Base-by-base conservation (phyloP, 148 eudicot genomes). In the Beta vulgaris region DNA sequence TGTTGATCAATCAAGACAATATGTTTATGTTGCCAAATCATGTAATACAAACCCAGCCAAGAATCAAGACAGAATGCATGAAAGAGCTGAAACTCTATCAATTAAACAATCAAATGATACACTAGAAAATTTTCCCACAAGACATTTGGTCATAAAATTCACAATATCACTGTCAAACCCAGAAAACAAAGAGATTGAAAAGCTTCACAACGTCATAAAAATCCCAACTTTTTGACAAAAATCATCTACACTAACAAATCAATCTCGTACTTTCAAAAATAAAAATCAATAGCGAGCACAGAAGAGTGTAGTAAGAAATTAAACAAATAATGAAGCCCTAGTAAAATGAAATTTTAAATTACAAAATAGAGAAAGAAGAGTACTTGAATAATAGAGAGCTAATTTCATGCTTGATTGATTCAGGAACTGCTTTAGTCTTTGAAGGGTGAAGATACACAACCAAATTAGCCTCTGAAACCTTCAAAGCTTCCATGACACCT, bases 311-410 rank as follows among this genome's bases (percentile, higher is more conserved):
- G n/a, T 3, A 51, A 51, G 25, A 19, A 51, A 1, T 51, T 6
- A 19, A 51, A 51, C 57, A 51, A 15, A 28, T 58, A 28, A 58
- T 28, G 4, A 70, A 70, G 0, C 36, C 72, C 51, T 36, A n/a
- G n/a, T n/a, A n/a, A 35, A 12, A 51, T 53, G 1, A 14, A 18
- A 0, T 66, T 16, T 26, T 14, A 10, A n/a, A 25, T 36, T 10
- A 66, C 54, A 42, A 37, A 55, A 29, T 36, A 8, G 19, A 59
- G 58, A 36, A 18, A 64, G 75, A 32, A 26, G 66, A 65, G 49
- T 76, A 90, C 90, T 89, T 86, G 95, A 90, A 90, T 54, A 90
- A 88, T 26, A 78, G 61, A 37, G 89, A 83, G 72, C 87, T 85
- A 73, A 92, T 96, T 82, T 90, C 88, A 3, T 69, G 78, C 63